phyloP scores from a whole-genome alignment of 306 rosid species.

The Trifolium pratense region DNA sequence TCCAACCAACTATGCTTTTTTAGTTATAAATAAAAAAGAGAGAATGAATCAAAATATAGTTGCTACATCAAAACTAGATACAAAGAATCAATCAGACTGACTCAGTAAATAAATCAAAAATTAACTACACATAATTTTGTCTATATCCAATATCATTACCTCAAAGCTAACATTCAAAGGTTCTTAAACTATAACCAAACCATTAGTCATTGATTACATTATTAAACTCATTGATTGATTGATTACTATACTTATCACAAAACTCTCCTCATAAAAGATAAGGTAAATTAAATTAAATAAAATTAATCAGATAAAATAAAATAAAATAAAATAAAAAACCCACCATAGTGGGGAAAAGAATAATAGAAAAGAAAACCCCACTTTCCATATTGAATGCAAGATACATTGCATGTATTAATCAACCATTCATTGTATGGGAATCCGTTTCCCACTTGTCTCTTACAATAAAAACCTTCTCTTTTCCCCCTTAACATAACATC shows the following conservation, averaged over 20 bases:
- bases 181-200: not conserved
- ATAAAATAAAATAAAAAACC: not conserved
- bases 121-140: too few relatives aligned
- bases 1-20: too few relatives aligned
- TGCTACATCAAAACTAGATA: too few relatives aligned
- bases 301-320: not conserved
- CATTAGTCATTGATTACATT: conserved; percentile 1
- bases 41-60: too few relatives aligned
- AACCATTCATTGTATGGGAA: conserved; percentile 57
- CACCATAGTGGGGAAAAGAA: conserved; percentile 58
- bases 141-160: too few relatives aligned
- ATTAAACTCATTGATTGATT: not conserved
- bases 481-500: not conserved
- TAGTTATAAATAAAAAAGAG: too few relatives aligned
- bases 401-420: conserved; percentile 81
- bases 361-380: conserved; percentile 57
- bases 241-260: not conserved
- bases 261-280: not conserved
- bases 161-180: not conserved
- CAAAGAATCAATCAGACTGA: too few relatives aligned
- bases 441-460: conserved; percentile 41
- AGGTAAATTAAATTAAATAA: conserved; percentile 16
- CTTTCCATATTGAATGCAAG: conserved; percentile 60
- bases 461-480: conserved; percentile 44
- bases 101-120: too few relatives aligned